Evolutionary conservation across 805 yeast genomes (phyloP), one percentile per base, ranked within the genome.

Genomic region (Cyberlindnera nakhonratchasimensis): DNA sequence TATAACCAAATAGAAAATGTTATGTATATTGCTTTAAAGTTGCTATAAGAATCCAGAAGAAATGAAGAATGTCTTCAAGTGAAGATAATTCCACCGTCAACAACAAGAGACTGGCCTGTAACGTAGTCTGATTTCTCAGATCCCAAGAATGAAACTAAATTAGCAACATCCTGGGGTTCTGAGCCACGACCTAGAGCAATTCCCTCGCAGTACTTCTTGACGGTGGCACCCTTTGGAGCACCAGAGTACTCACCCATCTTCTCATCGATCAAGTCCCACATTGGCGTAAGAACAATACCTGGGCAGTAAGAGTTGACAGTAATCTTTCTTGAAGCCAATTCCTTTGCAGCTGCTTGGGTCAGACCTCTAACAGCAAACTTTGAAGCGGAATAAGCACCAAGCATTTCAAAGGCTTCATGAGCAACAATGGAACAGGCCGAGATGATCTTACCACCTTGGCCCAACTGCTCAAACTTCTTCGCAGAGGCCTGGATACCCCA

Each of bases 251-350:
- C 55, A 24, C 56, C 49, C 44, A 61, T 40, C 47, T 53, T 45
- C 18, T 44, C 44, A 47, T 61, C 65, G 28, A 61, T 56, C 24
- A 53, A 42, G 37, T 61, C 65, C 58, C 64, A 56, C 62, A 68
- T 57, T 45, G 66, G 65, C 1, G 72, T 67, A n/a, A 59, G 48
- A n/a, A 66, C 69, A 40, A 63, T 61, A 25, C 71, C 72, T 16
- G 71, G 72, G 45, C 65, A 64, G 43, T 66, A 62, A 4, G 63
- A 48, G 46, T 69, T 69, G 13, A 67, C 66, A n/a, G 67, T 61
- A 42, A 69, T 64, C 37, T 63, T 60, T 25, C 61, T 40, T 6
- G 52, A 41, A 0, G 70, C 70, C 45, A 62, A 51, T 45, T 69
- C 72, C 36, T 62, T 55, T 5, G 73, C 69, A 42, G 66, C 63